These are phyloP conservation scores for Mallotus japonicus DNA, from an alignment of 441 rosid species.

Conservation along the genomic window DNA sequence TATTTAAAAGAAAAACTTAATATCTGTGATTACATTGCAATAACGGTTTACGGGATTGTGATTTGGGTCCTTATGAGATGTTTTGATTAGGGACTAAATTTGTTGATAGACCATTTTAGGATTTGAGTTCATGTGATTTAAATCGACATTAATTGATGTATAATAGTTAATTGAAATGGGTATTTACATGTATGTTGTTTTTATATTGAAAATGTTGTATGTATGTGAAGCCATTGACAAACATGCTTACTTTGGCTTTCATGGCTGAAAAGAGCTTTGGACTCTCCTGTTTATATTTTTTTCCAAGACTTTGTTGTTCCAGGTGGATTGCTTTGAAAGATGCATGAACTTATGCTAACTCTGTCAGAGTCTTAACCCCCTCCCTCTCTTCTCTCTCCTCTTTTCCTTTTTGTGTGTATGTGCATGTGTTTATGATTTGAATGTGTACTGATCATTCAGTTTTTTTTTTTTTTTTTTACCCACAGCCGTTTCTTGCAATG, in stretches of 20 bases:
- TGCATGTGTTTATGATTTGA: neutral
- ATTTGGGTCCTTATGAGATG: neutral
- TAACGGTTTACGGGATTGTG: neutral
- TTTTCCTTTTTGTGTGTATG: neutral
- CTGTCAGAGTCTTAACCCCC: neutral
- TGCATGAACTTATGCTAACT: neutral
- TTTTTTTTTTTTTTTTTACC: slow-evolving; percentile 16
- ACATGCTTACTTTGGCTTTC: too few relatives aligned
- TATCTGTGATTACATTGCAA: neutral
- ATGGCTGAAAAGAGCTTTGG: neutral
- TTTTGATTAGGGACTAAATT: neutral
- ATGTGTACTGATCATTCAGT: neutral
- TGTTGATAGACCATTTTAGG: neutral
- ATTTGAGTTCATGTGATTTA: neutral
- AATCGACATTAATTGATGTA: neutral
- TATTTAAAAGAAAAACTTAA: neutral
- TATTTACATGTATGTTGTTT: neutral
- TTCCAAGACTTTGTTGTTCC: neutral
- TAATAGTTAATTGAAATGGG: neutral
- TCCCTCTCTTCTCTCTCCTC: neutral
- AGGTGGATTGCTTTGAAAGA: neutral
- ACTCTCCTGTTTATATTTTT: neutral
- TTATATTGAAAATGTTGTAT: neutral
- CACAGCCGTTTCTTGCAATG: slow-evolving; percentile 93
- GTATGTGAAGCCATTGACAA: too few relatives aligned